Evolutionary conservation across 495 filamentous ascomycete species (phyloP).

Genomic region (Lasiosphaeria miniovina): DNA sequence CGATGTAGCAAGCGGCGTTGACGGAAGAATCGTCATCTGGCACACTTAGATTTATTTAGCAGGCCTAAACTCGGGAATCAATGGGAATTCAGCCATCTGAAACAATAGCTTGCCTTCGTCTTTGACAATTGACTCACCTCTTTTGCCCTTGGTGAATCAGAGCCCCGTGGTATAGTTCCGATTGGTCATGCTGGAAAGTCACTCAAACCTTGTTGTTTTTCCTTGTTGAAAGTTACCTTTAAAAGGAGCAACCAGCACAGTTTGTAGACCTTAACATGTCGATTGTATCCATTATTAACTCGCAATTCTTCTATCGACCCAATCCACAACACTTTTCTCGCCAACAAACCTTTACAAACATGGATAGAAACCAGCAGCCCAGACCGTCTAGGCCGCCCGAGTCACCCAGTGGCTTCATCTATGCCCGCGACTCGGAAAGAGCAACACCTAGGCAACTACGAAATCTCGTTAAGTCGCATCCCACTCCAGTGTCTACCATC

Average conservation of each 20-base stretch:
- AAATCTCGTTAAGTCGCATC: background rate
- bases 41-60: slow-evolving; percentile 30
- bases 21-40: slow-evolving; percentile 90
- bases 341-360: background rate
- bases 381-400: background rate
- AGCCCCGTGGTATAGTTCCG: background rate
- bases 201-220: background rate
- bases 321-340: background rate
- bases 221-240: background rate
- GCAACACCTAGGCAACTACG: background rate
- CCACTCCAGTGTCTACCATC: background rate
- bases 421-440: background rate
- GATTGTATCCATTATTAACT: background rate
- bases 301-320: background rate
- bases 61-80: background rate
- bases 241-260: background rate
- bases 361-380: no score
- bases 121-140: background rate
- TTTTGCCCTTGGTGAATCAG: background rate
- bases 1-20: slow-evolving; percentile 77
- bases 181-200: background rate
- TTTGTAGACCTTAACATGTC: background rate
- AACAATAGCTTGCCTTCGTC: slow-evolving; percentile 1
- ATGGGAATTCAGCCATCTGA: slow-evolving; percentile 3
- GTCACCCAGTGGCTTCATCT: background rate